phyloP scores from a whole-genome alignment of 352 stramenopile species.

The Blastocystis hominis region DNA sequence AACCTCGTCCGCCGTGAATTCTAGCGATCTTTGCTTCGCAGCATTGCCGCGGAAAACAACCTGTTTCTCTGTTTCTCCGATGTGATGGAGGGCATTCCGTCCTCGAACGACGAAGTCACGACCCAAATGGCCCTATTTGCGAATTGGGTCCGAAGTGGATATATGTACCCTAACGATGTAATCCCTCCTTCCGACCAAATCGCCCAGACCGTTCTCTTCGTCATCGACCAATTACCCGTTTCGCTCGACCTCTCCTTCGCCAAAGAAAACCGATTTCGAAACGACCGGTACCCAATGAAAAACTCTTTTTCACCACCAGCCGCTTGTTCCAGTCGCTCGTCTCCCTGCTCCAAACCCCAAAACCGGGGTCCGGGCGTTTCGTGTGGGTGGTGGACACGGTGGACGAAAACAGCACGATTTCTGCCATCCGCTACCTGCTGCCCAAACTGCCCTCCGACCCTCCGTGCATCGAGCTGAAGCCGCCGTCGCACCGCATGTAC shows the following conservation, averaged over 20 bases:
- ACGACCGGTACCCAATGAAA: background rate
- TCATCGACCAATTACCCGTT: conserved; percentile 26
- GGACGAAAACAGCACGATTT: background rate
- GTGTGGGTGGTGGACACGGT: conserved; percentile 32
- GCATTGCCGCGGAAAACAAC: background rate
- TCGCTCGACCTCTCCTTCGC: background rate
- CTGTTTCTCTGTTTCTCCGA: background rate
- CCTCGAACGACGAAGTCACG: background rate
- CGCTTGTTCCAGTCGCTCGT: background rate
- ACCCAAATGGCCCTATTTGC: background rate
- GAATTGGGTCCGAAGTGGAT: background rate
- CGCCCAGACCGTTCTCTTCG: background rate
- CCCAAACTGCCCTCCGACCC: background rate
- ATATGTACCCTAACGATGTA: background rate
- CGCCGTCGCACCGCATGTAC: background rate
- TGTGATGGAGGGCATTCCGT: background rate
- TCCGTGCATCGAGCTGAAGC: background rate
- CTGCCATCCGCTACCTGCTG: background rate
- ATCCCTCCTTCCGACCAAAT: background rate
- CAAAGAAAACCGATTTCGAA: background rate
- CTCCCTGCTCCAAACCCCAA: background rate
- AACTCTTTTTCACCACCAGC: background rate
- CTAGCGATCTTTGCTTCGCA: conserved; percentile 20
- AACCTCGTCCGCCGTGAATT: background rate
- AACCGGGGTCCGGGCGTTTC: background rate